These are phyloP conservation scores for Aspergillus candidus DNA, from an alignment of 2,329 filamentous ascomycete genomes.

Conservation along the genomic window DNA sequence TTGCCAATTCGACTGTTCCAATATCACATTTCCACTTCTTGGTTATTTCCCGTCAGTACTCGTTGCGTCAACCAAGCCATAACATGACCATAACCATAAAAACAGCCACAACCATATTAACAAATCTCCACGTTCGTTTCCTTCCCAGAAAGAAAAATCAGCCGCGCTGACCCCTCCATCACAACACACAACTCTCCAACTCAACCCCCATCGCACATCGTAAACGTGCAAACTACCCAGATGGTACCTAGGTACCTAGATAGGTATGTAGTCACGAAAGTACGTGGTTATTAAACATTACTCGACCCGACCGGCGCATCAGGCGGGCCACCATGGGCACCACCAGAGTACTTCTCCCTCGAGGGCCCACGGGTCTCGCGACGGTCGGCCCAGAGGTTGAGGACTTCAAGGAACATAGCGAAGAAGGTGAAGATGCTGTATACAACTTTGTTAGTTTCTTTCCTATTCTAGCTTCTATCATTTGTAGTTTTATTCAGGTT, in stretches of 20 bases:
- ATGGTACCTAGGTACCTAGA: background rate
- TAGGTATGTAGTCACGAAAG: background rate
- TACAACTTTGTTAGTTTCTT: background rate
- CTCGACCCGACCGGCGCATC: constrained; percentile 8
- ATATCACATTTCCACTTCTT: too few relatives aligned
- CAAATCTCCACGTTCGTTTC: too few relatives aligned
- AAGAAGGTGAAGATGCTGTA: constrained; percentile 38
- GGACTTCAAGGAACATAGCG: constrained; percentile 34
- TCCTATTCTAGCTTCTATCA: too few relatives aligned
- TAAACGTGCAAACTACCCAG: background rate
- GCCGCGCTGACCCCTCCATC: background rate
- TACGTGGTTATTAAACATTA: background rate
- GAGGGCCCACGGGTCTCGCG: constrained; percentile 13
- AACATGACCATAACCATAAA: too few relatives aligned
- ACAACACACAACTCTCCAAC: too few relatives aligned
- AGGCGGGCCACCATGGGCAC: constrained; percentile 14
- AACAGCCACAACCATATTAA: too few relatives aligned
- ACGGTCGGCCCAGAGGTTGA: constrained; percentile 30
- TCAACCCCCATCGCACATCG: background rate
- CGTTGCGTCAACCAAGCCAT: too few relatives aligned
- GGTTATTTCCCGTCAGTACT: too few relatives aligned
- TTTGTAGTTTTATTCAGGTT: too few relatives aligned
- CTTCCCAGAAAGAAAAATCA: too few relatives aligned
- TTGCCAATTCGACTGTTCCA: too few relatives aligned
- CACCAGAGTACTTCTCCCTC: constrained; percentile 21